Percentiles rank a stretch among this genome's conserved stretches.
These are phyloP conservation scores for Dissophora globulifera DNA, from an alignment of 192 early-diverging fungal genomes.

Conservation along the genomic window DNA sequence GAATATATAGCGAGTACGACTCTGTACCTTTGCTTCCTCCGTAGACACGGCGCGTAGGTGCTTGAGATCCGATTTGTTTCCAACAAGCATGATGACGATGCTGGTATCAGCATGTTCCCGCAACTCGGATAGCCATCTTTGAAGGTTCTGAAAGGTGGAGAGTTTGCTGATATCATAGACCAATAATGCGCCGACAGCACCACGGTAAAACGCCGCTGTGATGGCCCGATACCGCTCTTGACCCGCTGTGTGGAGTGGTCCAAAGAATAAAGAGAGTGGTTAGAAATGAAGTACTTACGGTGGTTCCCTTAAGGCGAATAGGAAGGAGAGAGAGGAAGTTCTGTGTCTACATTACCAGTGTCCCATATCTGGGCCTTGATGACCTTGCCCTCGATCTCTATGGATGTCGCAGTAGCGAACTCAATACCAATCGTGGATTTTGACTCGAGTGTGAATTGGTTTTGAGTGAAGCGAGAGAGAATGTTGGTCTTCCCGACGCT, in stretches of 20 bases:
- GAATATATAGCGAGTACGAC: too few relatives aligned
- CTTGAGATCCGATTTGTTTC: conserved; percentile 91
- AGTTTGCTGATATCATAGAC: conserved; percentile 76
- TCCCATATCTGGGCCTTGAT: conserved; percentile 85
- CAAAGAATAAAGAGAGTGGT: too few relatives aligned
- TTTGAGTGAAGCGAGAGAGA: conserved; percentile 62
- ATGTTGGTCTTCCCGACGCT: conserved; percentile 67
- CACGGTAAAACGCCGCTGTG: conserved; percentile 90
- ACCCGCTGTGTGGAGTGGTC: conserved; percentile 77
- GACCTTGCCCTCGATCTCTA: conserved; percentile 62
- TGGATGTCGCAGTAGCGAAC: conserved; percentile 60
- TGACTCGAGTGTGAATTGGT: conserved; percentile 64
- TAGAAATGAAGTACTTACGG: too few relatives aligned
- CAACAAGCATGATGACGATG: conserved; percentile 92
- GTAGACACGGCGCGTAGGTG: conserved; percentile 73
- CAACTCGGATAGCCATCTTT: conserved; percentile 92
- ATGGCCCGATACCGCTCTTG: conserved; percentile 92
- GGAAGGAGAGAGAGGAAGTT: too few relatives aligned
- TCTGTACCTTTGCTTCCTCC: conserved; percentile 73
- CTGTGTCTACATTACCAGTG: conserved; percentile 18
- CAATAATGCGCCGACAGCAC: conserved; percentile 92
- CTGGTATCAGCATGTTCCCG: conserved; percentile 91
- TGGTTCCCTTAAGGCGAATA: too few relatives aligned
- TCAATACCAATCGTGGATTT: conserved; percentile 65
- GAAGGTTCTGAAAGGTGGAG: conserved; percentile 86